Evolutionary conservation across 2,329 filamentous ascomycete genomes (phyloP), one percentile per base, ranked within the genome.

Genomic region (Ilyonectria sp.): DNA sequence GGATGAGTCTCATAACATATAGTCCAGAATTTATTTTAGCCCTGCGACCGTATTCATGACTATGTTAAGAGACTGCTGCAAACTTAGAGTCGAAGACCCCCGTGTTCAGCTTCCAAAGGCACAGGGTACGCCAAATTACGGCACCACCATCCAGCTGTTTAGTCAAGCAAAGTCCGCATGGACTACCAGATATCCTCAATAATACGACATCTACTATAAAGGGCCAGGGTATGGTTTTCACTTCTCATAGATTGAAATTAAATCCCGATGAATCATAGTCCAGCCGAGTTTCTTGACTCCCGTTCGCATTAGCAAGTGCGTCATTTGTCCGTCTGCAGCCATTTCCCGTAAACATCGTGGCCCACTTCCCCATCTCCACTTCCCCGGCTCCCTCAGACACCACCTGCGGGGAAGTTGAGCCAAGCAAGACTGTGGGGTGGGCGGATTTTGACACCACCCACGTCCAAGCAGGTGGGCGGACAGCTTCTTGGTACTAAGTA

Each of bases 321-420:
- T 57, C 46, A 44, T 55, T 56, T 57, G 21, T 17, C 60, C 53
- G 53, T 63, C 60, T 57, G 57, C 35, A 49, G 46, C 53, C 60
- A 40, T 62, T 37, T 47, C 35, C 53, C n/a, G 31, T 40, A 40
- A 40, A 15, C 11, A 21, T 6, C 33, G 7, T 21, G 50, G 29
- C 11, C 53, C 52, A 50, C 44, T 63, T 52, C 60, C 54, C 60
- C 60, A 63, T 53, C 19, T 58, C 44, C 60, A 29, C 46, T 63
- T 40, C 60, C 60, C 53, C 53, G 50, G 33, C 33, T 44, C n/a
- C 26, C 11, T 7, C 31, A 17, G 23, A 43, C 15, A 40, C 52
- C 21, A 40, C n/a, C 17, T 57, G 60, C 60, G 44, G 60, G 53
- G 60, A 57, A 63, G 33, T 33, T 10, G 35, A 9, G 17, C 4